phyloP scores from a whole-genome alignment of 805 yeast genomes.

The Cyberlindnera maritima region DNA sequence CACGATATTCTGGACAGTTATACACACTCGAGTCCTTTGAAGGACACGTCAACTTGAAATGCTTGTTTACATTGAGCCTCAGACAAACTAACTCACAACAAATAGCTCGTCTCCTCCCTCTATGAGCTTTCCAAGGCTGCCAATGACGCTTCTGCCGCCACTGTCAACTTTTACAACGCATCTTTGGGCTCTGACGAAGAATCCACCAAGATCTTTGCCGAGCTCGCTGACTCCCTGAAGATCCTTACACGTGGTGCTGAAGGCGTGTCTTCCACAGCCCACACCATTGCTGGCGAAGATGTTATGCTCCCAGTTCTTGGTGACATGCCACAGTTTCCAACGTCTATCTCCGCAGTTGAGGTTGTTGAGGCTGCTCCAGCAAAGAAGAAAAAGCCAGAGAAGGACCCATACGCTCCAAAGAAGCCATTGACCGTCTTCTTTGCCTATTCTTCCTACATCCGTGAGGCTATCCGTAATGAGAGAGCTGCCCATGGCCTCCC shows the following conservation, averaged over 20 bases:
- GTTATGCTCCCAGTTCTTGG: constrained; percentile 14
- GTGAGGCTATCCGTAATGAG: constrained; percentile 69
- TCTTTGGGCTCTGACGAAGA: constrained; percentile 46
- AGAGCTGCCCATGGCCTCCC: constrained; percentile 57
- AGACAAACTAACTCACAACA: not conserved
- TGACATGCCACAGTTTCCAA: constrained; percentile 7
- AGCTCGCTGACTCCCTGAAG: constrained; percentile 40
- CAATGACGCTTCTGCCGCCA: constrained; percentile 75
- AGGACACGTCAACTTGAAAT: not conserved
- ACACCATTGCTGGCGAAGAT: constrained; percentile 15
- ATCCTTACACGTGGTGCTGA: constrained; percentile 36
- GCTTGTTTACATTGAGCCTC: not conserved
- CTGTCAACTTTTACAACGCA: constrained; percentile 70
- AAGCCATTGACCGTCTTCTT: constrained; percentile 90
- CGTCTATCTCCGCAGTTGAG: constrained; percentile 1
- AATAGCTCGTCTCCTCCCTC: constrained; percentile 69
- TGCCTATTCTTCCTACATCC: constrained; percentile 68
- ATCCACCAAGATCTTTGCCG: constrained; percentile 42
- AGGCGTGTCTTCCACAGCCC: constrained; percentile 29
- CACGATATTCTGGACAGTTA: not conserved
- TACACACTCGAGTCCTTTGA: not conserved
- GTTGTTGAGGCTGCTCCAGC: constrained; percentile 8
- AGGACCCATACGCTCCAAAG: constrained; percentile 94
- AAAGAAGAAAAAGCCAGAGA: constrained; percentile 47
- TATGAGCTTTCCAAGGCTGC: constrained; percentile 87